Evolutionary conservation across 805 yeast species (phyloP).

Genomic region (Ogataea methanolica): DNA sequence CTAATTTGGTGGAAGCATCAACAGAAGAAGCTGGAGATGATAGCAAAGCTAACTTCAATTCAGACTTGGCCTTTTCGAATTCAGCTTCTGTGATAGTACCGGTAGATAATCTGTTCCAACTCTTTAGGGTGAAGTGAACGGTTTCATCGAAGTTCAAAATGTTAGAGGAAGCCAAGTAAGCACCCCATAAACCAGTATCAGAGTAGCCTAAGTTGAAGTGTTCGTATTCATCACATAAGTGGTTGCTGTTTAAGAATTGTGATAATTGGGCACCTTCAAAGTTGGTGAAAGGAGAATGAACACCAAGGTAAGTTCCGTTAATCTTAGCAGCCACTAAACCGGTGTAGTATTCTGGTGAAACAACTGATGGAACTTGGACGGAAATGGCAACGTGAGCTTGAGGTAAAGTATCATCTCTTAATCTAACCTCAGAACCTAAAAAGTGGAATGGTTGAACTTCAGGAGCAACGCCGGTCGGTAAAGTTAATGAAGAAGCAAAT

Average conservation of each 20-base stretch:
- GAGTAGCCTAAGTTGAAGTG: conserved; percentile 73
- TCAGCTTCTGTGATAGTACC: conserved; percentile 69
- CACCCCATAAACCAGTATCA: conserved; percentile 84
- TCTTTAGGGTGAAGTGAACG: conserved; percentile 74
- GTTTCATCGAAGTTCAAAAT: conserved; percentile 64
- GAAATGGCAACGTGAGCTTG: conserved; percentile 76
- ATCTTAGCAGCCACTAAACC: conserved; percentile 70
- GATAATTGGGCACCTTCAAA: conserved; percentile 67
- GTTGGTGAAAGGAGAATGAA: conserved; percentile 50
- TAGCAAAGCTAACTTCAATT: conserved; percentile 61
- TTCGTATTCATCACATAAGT: conserved; percentile 63
- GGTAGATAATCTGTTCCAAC: conserved; percentile 81
- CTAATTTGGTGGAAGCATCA: conserved; percentile 49
- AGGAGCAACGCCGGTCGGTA: conserved; percentile 49
- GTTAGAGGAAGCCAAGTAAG: conserved; percentile 61
- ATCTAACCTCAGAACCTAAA: conserved; percentile 82
- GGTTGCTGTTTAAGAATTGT: conserved; percentile 64
- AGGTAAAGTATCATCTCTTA: conserved; percentile 84
- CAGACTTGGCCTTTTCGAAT: conserved; percentile 71
- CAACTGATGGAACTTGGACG: conserved; percentile 62
- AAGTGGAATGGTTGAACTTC: conserved; percentile 51
- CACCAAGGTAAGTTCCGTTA: conserved; percentile 50
- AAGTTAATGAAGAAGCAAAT: conserved; percentile 48
- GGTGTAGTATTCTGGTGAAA: conserved; percentile 61
- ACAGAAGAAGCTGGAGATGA: conserved; percentile 40